Evolutionary conservation across 2,329 filamentous ascomycete genomes (phyloP).

Genomic region (Daldinia sp.): DNA sequence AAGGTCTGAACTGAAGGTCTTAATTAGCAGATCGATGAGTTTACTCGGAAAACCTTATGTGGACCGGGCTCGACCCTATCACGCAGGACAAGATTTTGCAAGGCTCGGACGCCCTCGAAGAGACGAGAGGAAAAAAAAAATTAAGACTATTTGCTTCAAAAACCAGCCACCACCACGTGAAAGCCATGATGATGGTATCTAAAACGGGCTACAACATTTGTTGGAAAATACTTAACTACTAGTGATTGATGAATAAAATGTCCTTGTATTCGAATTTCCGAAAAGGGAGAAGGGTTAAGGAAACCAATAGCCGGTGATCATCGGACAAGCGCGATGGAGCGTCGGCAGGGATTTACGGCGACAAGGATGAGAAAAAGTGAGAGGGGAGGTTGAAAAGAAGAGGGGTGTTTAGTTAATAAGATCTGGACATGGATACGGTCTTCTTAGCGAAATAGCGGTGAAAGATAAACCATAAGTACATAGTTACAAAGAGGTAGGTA

Average conservation of each 20-base stretch:
- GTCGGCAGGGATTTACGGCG: conserved; percentile 48
- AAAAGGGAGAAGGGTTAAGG: conserved; percentile 40
- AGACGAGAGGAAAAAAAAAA: conserved; percentile 17
- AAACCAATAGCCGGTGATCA: conserved; percentile 50
- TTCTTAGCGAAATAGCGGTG: conserved; percentile 50
- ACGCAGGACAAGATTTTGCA: conserved; percentile 41
- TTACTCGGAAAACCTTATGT: conserved; percentile 34
- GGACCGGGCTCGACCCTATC: conserved; percentile 28
- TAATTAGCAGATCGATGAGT: conserved; percentile 40
- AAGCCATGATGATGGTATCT: conserved; percentile 29
- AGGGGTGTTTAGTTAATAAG: conserved; percentile 48
- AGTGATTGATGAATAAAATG: conserved; percentile 13
- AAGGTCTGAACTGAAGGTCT: conserved; percentile 25
- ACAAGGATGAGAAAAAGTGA: conserved; percentile 39
- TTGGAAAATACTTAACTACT: conserved; percentile 4
- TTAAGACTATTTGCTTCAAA: conserved; percentile 35
- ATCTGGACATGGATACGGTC: conserved; percentile 42
- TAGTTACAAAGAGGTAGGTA: conserved; percentile 1
- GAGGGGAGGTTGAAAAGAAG: conserved; percentile 36
- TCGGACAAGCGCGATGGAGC: conserved; percentile 50
- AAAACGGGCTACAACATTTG: conserved; percentile 12
- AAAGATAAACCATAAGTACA: conserved; percentile 27
- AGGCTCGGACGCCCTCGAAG: conserved; percentile 30
- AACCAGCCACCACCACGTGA: conserved; percentile 46
- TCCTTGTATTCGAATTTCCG: conserved; percentile 26